These are phyloP conservation scores for Aphanocladium album DNA, from an alignment of 2,329 filamentous ascomycete genomes.

Conservation along the genomic window DNA sequence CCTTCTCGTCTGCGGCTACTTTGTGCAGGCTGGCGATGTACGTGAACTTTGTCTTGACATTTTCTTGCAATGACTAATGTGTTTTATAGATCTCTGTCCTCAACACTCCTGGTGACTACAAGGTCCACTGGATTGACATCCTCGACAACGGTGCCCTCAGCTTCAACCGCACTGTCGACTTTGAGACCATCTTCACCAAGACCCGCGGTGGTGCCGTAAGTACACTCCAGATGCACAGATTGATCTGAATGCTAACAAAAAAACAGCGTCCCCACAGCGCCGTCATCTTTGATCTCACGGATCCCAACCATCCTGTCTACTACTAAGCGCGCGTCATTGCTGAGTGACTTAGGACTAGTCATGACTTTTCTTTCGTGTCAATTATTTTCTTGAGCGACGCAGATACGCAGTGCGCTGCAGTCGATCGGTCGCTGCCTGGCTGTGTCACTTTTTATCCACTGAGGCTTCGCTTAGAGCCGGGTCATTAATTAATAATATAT, in stretches of 20 bases:
- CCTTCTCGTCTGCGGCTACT: constrained; percentile 60
- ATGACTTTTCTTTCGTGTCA: neutral
- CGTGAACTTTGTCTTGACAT: neutral
- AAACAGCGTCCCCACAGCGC: constrained; percentile 46
- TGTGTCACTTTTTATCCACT: neutral
- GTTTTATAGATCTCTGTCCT: constrained; percentile 45
- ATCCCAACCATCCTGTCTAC: constrained; percentile 46
- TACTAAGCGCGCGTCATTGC: constrained; percentile 28
- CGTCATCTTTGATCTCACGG: constrained; percentile 53
- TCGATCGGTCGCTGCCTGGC: neutral
- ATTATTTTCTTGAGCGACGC: neutral
- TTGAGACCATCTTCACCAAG: constrained; percentile 43
- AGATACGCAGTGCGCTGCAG: neutral
- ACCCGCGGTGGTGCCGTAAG: constrained; percentile 46
- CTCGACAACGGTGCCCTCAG: constrained; percentile 46
- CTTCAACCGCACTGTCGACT: constrained; percentile 58
- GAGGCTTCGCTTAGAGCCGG: neutral
- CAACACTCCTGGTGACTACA: constrained; percentile 58
- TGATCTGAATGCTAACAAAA: neutral
- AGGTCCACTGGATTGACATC: constrained; percentile 58
- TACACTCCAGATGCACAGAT: neutral
- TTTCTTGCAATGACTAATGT: neutral
- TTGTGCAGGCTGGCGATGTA: constrained; percentile 55
- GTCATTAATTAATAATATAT: neutral
- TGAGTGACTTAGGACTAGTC: neutral